Evolutionary conservation across 1,284 basidiomycete genomes (phyloP).

Genomic region (Ceratobasidium sp.): DNA sequence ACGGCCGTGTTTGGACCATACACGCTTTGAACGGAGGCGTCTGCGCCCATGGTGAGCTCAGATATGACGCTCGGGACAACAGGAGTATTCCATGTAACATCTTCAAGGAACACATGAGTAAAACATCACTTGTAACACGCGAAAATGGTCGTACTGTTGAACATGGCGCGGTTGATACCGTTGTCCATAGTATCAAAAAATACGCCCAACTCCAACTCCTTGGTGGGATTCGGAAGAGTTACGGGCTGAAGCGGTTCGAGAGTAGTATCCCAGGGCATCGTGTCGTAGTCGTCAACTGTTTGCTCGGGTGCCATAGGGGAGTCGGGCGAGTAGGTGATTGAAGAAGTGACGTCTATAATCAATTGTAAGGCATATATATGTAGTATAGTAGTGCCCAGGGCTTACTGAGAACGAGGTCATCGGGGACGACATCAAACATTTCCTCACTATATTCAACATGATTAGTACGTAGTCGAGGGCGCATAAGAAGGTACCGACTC

Average conservation of each 20-base stretch:
- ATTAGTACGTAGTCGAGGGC: constrained; percentile 1
- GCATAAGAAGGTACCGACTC: constrained; percentile 62
- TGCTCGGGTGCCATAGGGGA: constrained; percentile 66
- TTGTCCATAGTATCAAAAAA: constrained; percentile 80
- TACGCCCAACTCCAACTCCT: constrained; percentile 55
- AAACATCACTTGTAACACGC: background rate
- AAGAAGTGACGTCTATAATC: constrained; percentile 75
- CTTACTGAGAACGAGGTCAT: constrained; percentile 78
- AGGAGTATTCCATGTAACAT: constrained; percentile 59
- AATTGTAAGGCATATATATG: constrained; percentile 52
- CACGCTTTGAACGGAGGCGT: constrained; percentile 74
- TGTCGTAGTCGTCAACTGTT: constrained; percentile 68
- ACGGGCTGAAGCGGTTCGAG: constrained; percentile 71
- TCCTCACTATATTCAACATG: constrained; percentile 55
- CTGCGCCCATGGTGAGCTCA: constrained; percentile 78
- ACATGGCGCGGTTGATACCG: constrained; percentile 82
- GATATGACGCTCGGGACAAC: constrained; percentile 81
- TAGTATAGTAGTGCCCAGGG: constrained; percentile 42
- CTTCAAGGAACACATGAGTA: background rate
- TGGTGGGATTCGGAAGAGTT: constrained; percentile 67
- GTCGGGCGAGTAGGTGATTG: constrained; percentile 73
- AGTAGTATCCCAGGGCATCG: constrained; percentile 65
- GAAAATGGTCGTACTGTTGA: constrained; percentile 62
- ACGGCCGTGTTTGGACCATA: constrained; percentile 85
- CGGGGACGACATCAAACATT: constrained; percentile 88